Evolutionary conservation across 768 basidiomycete species (phyloP).

Genomic region (Leccinum subgranulosum): DNA sequence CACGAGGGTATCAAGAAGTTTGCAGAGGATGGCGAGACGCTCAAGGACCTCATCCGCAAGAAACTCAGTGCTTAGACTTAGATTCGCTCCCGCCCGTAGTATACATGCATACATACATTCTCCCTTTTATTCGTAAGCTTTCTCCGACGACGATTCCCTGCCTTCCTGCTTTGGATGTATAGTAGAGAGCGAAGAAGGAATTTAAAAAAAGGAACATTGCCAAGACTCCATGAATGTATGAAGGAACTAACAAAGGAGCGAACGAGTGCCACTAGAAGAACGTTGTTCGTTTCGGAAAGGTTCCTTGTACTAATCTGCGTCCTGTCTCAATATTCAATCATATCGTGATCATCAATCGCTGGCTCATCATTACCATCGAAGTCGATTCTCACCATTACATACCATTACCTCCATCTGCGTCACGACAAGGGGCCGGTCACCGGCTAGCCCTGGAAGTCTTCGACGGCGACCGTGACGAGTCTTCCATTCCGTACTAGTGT

Average conservation of each 20-base stretch:
- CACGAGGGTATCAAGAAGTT: slow-evolving; percentile 99
- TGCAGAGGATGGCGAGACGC: slow-evolving; percentile 88
- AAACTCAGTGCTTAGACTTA: slow-evolving; percentile 41
- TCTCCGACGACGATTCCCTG: background rate
- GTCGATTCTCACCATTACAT: background rate
- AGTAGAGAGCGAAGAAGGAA: background rate
- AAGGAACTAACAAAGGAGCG: background rate
- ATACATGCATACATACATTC: background rate
- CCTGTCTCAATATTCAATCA: background rate
- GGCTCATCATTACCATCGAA: background rate
- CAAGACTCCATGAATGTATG: background rate
- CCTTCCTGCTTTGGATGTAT: background rate
- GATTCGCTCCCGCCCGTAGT: background rate
- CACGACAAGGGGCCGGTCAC: background rate
- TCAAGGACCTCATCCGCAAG: slow-evolving; percentile 77
- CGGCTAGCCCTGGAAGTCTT: background rate
- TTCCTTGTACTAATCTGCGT: background rate
- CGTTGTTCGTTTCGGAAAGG: too few species aligned
- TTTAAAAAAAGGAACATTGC: background rate
- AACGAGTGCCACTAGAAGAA: background rate
- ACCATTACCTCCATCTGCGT: background rate
- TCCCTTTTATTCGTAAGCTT: background rate
- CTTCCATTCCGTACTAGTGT: background rate
- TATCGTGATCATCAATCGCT: background rate
- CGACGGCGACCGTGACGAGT: background rate